Evolutionary conservation across 2,329 filamentous ascomycete species (phyloP), one percentile per base, ranked within the genome.

Genomic region (Fusarium xyrophilum): DNA sequence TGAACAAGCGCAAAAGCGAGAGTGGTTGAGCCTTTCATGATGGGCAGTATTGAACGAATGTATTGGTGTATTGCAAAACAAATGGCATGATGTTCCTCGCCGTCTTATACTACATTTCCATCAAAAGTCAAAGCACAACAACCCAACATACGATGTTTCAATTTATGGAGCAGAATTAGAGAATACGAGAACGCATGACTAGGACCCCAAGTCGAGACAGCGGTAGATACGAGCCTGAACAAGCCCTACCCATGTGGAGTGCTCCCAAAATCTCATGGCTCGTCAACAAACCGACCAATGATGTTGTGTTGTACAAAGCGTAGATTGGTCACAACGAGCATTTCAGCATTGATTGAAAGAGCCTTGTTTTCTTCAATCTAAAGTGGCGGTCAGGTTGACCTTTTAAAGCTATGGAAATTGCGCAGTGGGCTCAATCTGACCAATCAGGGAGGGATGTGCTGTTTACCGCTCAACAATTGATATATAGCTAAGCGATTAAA

Each of bases 21-120:
- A 13, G 63, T 47, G n/a, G 27, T n/a, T 21, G 60, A 44, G 2
- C 61, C 43, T 63, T 59, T 64, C 61, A 64, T 64, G 30, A 17
- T 38, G 59, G 30, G 19, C 27, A 11, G 27, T 38, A 28, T 17
- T 12, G 7, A 38, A 28, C 33, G 53, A 43, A 6, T 33, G 19
- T 30, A 9, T 12, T n/a, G 40, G 11, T 27, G 25, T 17, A 11
- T 19, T 3, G 27, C 9, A 28, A 23, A n/a, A 12, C 30, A 15
- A 50, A 33, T 38, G n/a, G 1, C 19, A 27, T 11, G 12, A n/a
- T 48, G 19, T 2, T 23, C 6, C 15, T 17, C 21, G 38, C 17
- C 30, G 25, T 47, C 35, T 63, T 63, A 63, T 63, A 63, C 23
- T 14, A 19, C 7, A 48, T 33, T 25, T 21, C 8, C 6, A 3